These are phyloP conservation scores for Nepenthes mirabilis DNA, from an alignment of 148 eudicot species.

Conservation along the genomic window DNA sequence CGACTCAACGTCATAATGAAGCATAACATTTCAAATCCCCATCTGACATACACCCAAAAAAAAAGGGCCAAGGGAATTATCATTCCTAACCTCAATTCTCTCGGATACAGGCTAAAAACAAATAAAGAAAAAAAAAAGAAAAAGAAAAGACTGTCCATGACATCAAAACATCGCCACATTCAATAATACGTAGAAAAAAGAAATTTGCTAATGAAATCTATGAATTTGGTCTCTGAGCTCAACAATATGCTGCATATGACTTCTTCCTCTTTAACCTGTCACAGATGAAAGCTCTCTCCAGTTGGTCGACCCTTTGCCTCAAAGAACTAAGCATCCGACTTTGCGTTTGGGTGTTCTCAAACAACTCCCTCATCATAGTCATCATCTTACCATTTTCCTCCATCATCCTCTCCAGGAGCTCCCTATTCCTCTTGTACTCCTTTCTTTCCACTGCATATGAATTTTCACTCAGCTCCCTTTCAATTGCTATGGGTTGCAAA, in stretches of 20 bases:
- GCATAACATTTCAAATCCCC: too few relatives aligned
- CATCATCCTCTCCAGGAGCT: conserved; percentile 33
- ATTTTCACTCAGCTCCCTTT: not conserved
- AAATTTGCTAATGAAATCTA: too few relatives aligned
- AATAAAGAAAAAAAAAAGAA: too few relatives aligned
- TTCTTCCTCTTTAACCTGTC: conserved; percentile 24
- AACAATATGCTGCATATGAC: not conserved
- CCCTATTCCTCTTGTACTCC: conserved; percentile 8
- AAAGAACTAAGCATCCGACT: conserved; percentile 31
- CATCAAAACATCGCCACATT: too few relatives aligned
- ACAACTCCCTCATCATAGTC: conserved; percentile 36
- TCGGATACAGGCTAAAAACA: too few relatives aligned
- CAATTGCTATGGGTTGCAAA: not conserved
- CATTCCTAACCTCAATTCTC: too few relatives aligned
- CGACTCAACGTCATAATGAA: too few relatives aligned
- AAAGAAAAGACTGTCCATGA: too few relatives aligned
- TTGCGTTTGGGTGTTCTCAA: conserved; percentile 31
- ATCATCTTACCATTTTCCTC: conserved; percentile 46
- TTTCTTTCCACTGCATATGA: not conserved
- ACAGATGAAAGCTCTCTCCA: conserved; percentile 48
- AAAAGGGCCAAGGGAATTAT: too few relatives aligned
- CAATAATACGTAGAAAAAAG: too few relatives aligned
- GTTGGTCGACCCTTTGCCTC: conserved; percentile 31
- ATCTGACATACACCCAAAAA: too few relatives aligned
- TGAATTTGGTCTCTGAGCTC: too few relatives aligned